Evolutionary conservation across 495 filamentous ascomycete genomes (phyloP), one percentile per base, ranked within the genome.

Genomic region (Hyaloscypha hepaticicola): DNA sequence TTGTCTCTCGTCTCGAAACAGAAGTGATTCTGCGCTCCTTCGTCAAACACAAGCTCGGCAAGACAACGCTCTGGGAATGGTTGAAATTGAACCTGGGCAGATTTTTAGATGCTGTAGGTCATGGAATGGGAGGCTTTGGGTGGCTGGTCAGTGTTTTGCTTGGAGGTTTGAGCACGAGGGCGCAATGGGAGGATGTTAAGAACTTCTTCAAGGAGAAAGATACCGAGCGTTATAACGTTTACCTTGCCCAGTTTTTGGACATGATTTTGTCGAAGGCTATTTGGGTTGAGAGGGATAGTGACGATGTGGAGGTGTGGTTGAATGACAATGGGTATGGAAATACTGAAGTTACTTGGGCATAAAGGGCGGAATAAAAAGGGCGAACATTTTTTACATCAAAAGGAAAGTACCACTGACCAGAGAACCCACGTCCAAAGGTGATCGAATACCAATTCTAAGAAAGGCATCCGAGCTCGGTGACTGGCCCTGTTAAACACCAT

Each of bases 121-220:
- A n/a, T 14, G 53, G 61, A 57, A 19, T 64, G 16, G 53, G 27
- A 9, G 14, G 55, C 27, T 52, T 58, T 41, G 38, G 27, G 22
- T 22, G 51, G 52, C 8, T 97, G 67, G 89, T 98, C 1, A 85
- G 85, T 62, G 88, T 96, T 65, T 90, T 85, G 71, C 93, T 91
- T 22, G 84, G 86, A 4, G 85, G 89, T 70, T 96, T 97, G n/a
- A 24, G 12, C 45, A 66, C 63, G 78, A 89, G 87, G 60, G 85
- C 82, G 56, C 79, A 86, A 70, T 87, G 87, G 69, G 90, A 96
- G 76, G 76, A 90, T 65, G 82, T 84, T 68, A 78, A 91, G 76
- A 79, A 76, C 25, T 97, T 96, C 83, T 99, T 97, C 71, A 78
- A 78, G 48, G 77, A 82, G 50, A 90, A 87, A 78, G 90, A 87